phyloP scores from a whole-genome alignment of 2,329 filamentous ascomycete species.

The Apiospora malaysiana region DNA sequence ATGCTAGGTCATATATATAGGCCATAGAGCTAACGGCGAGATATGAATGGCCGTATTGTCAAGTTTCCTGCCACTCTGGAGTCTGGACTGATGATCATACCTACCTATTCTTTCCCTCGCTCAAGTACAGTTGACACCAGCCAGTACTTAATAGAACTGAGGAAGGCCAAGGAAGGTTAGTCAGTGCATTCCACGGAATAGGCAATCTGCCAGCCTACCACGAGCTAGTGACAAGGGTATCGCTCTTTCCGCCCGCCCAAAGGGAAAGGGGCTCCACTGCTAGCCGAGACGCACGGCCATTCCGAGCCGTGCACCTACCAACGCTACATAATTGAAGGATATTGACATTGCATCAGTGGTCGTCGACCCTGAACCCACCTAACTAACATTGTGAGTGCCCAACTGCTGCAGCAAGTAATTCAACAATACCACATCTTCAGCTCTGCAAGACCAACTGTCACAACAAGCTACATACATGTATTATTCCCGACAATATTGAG shows the following conservation, averaged over 20 bases:
- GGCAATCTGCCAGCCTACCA: constrained; percentile 7
- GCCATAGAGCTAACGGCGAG: not conserved
- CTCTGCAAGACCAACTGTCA: not conserved
- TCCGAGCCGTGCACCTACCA: not conserved
- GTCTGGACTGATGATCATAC: not conserved
- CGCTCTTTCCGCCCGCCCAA: not conserved
- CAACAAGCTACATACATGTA: too few species aligned
- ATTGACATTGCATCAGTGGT: not conserved
- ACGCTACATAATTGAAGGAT: not conserved
- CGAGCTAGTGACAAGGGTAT: not conserved
- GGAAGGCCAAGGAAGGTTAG: too few species aligned
- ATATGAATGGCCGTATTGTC: not conserved
- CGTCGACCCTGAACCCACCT: not conserved
- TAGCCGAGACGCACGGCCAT: constrained; percentile 13
- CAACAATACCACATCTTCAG: not conserved
- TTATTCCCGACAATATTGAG: too few species aligned
- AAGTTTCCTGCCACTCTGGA: not conserved
- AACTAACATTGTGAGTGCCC: not conserved
- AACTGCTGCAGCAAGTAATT: not conserved
- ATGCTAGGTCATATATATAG: too few species aligned
- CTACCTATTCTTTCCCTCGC: not conserved
- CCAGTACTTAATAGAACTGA: not conserved
- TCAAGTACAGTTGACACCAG: too few species aligned
- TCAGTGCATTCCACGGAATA: constrained; percentile 8
- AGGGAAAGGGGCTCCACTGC: not conserved